Base-by-base conservation (phyloP, 352 stramenopile species). In the Phytopythium aichiense region DNA sequence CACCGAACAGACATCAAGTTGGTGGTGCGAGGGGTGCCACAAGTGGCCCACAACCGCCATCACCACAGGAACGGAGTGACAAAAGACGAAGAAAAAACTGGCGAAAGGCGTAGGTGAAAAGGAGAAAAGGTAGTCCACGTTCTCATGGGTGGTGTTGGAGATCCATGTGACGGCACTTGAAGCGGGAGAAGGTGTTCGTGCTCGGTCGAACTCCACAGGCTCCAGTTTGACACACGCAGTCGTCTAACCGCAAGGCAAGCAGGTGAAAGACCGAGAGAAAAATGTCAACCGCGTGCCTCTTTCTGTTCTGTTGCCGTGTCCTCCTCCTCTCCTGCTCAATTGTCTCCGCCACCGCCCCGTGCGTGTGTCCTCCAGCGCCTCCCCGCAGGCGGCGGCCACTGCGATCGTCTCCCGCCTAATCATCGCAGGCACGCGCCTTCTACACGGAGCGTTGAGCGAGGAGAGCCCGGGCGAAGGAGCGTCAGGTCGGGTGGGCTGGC, bases 231-330 rank as follows among this genome's bases (percentile, higher is more conserved):
- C 25, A 30, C 25, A 3, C 25, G 3, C 25, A 15, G 7, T 23
- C 18, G 6, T 13, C n/a, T 4, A 52, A 54, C 23, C 0, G 28
- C 48, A 22, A 54, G 22, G 22, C 1, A 31, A 18, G 18, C 28
- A 25, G 28, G 25, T 7, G 28, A 35, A 40, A 37, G 49, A 25
- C 25, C 25, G 25, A 56, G 49, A 13, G 11, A 56, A 40, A 56
- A 56, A 56, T 56, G 49, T 56, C 49, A 56, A 56, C 49, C 49
- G 49, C 49, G 49, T 56, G 49, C 49, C 49, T 56, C 49, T 56
- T 56, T 56, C 28, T 40, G 48, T 37, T 54, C 9, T 52, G 15
- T 56, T 35, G 25, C n/a, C 16, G 25, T 56, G 30, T 40, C 49
- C 30, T 25, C 28, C 35, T 40, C 49, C 30, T 38, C 49, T 56